Percentiles rank a stretch among this genome's conserved stretches.
Evolutionary conservation across 2,329 filamentous ascomycete species (phyloP).

Genomic region (Aulographum hederae): DNA sequence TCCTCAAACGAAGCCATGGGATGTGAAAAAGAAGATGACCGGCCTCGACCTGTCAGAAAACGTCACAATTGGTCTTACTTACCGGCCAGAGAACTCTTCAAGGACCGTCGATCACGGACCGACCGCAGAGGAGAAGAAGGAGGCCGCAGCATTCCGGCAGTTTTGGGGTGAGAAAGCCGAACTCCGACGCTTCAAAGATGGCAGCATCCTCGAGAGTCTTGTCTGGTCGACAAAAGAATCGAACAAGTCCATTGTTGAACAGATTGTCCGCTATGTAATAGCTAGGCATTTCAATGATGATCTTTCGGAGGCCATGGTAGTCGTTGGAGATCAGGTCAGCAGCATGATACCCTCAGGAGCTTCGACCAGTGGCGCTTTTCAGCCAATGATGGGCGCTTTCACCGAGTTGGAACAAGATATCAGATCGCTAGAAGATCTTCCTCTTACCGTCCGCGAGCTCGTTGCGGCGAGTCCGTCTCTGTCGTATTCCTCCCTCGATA

Average conservation of each 20-base stretch:
- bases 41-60: conserved; percentile 12
- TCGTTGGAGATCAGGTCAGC: conserved; percentile 27
- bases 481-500: conserved; percentile 49
- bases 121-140: conserved; percentile 65
- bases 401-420: conserved; percentile 58
- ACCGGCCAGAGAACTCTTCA: conserved; percentile 53
- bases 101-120: conserved; percentile 80
- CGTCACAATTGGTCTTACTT: conserved; percentile 48
- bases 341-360: conserved; percentile 21
- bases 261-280: conserved; percentile 60
- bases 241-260: conserved; percentile 40
- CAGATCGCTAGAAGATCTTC: conserved; percentile 61
- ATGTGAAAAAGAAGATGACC: conserved; percentile 3
- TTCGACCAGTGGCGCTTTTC: conserved; percentile 31
- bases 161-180: conserved; percentile 96
- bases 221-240: conserved; percentile 53
- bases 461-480: conserved; percentile 53
- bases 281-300: conserved; percentile 47
- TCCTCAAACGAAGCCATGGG: conserved; percentile 16
- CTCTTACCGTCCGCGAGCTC: conserved; percentile 70
- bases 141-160: conserved; percentile 61
- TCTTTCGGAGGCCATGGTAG: conserved; percentile 28
- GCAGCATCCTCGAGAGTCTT: conserved; percentile 79
- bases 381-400: conserved; percentile 51
- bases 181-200: conserved; percentile 84